Conservation (phyloP, 2,329 filamentous ascomycete species). For the Colletotrichum sp. region DNA sequence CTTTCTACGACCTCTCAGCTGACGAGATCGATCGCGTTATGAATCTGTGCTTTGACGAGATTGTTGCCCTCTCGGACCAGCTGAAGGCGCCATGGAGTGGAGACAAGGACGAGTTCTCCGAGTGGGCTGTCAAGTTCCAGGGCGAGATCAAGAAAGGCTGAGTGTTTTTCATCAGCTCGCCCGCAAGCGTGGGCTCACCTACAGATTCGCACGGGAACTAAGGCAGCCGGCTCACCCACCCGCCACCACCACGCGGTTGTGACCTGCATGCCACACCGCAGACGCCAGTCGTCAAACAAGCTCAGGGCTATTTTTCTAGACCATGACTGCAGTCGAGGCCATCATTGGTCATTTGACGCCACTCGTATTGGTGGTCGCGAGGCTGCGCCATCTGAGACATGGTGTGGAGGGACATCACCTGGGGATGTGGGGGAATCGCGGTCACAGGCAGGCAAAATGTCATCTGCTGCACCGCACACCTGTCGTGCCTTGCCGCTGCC, state of each 20-base stretch:
- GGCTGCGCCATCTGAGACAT: constrained; percentile 3
- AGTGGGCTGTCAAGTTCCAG: constrained; percentile 71
- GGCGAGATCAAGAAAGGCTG: constrained; percentile 52
- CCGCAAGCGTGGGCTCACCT: neutral
- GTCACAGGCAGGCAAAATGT: constrained; percentile 13
- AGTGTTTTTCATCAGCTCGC: neutral
- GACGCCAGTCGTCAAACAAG: neutral
- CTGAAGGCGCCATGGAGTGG: constrained; percentile 67
- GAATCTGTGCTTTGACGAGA: constrained; percentile 64
- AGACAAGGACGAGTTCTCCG: constrained; percentile 75
- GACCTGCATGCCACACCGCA: neutral
- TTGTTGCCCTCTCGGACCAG: constrained; percentile 60
- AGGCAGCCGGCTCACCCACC: neutral
- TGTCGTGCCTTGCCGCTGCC: neutral
- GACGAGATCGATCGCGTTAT: constrained; percentile 63
- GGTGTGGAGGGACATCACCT: constrained; percentile 7
- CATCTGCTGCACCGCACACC: constrained; percentile 2
- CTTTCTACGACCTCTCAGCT: constrained; percentile 74
- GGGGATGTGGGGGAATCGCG: neutral
- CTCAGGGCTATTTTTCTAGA: neutral
- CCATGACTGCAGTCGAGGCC: neutral
- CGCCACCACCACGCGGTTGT: neutral
- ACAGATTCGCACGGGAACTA: constrained; percentile 1
- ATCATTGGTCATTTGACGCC: constrained; percentile 12
- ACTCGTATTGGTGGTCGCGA: neutral